Evolutionary conservation across 176 grass and related monocot genomes (phyloP).

Genomic region (Rhynchospora breviuscula): DNA sequence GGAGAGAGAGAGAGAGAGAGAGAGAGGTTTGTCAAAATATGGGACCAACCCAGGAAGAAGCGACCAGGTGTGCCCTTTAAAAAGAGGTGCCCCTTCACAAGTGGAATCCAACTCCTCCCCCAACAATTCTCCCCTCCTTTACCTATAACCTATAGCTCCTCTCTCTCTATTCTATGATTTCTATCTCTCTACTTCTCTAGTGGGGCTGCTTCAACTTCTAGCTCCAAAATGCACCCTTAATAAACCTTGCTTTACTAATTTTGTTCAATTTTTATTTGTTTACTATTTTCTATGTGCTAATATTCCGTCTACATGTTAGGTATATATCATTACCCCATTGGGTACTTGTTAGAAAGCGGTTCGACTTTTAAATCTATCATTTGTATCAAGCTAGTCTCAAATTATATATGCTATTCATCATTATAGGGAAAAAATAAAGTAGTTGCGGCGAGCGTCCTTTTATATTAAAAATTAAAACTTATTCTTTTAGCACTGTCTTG

Average conservation of each 20-base stretch:
- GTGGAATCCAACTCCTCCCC: slow-evolving; percentile 39
- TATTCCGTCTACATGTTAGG: neutral
- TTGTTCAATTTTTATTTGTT: neutral
- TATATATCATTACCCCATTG: neutral
- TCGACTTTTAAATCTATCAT: slow-evolving; percentile 14
- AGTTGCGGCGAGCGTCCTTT: neutral
- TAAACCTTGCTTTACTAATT: neutral
- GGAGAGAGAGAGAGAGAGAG: neutral
- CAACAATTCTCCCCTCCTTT: slow-evolving; percentile 8
- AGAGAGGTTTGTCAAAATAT: slow-evolving; percentile 14
- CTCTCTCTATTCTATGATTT: neutral
- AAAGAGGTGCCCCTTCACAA: neutral
- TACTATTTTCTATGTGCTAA: neutral
- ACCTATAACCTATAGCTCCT: neutral
- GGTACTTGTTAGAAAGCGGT: slow-evolving; percentile 4
- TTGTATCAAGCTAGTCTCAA: neutral
- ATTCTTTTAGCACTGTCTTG: neutral
- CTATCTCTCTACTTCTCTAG: neutral
- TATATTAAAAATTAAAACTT: neutral
- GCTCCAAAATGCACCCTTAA: neutral
- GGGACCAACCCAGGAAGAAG: neutral
- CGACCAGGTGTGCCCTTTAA: slow-evolving; percentile 16
- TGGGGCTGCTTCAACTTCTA: neutral
- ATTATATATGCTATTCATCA: neutral
- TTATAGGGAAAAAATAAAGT: neutral